Evolutionary conservation across 257 asterid species (phyloP).

Genomic region (Lycium barbarum): DNA sequence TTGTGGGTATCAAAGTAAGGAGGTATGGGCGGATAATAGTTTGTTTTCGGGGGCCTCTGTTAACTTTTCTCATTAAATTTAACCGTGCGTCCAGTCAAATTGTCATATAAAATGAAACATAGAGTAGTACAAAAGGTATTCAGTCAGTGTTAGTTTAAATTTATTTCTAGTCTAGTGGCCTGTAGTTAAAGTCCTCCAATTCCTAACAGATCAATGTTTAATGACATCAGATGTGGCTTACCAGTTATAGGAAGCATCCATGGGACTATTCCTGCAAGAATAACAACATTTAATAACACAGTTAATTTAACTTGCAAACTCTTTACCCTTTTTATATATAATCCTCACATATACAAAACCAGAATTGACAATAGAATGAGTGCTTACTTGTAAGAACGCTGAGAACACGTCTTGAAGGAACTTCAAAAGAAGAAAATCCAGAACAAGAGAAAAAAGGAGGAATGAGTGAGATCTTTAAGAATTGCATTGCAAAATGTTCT

Average conservation of each 20-base stretch:
- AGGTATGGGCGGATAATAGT: too few species aligned
- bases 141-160: too few species aligned
- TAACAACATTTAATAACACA: neutral
- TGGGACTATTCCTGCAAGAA: neutral
- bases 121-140: too few species aligned
- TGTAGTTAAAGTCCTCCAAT: neutral
- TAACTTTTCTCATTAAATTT: too few species aligned
- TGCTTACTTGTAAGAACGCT: neutral
- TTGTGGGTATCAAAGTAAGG: too few species aligned
- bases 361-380: neutral
- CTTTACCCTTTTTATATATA: neutral
- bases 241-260: neutral
- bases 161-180: neutral
- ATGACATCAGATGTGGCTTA: neutral
- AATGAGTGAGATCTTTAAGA: neutral
- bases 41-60: too few species aligned
- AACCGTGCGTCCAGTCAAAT: too few species aligned
- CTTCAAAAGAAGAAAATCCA: neutral
- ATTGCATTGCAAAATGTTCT: neutral
- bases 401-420: neutral
- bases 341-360: neutral
- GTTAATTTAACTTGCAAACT: constrained; percentile 1
- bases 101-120: too few species aligned
- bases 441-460: neutral
- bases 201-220: neutral